Percentiles rank a stretch among this genome's conserved stretches.
Evolutionary conservation across 192 early-diverging fungal genomes (phyloP).

Genomic region (Umbelopsis sp.): DNA sequence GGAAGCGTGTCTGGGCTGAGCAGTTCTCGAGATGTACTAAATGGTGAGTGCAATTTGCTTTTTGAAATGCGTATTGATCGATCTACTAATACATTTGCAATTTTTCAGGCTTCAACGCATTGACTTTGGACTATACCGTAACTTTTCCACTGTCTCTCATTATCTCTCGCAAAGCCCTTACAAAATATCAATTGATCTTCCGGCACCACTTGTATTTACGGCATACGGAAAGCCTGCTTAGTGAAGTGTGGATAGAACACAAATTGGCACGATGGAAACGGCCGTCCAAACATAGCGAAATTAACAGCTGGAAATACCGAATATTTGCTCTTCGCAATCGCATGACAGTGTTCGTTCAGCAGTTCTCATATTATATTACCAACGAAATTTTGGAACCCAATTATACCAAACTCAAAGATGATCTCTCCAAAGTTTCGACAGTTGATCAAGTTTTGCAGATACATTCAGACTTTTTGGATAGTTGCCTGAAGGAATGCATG

Average conservation of each 20-base stretch:
- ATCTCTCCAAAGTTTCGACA: conserved; percentile 69
- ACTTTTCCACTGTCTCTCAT: conserved; percentile 91
- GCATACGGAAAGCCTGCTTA: conserved; percentile 84
- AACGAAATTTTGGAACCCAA: conserved; percentile 94
- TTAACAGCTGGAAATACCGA: conserved; percentile 60
- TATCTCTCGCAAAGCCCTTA: conserved; percentile 78
- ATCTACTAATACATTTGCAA: not conserved
- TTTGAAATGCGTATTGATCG: too few relatives aligned
- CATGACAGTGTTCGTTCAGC: conserved; percentile 92
- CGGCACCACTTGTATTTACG: conserved; percentile 88
- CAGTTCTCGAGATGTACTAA: not conserved
- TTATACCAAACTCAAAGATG: conserved; percentile 71
- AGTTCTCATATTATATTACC: conserved; percentile 87
- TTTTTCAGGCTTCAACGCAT: conserved; percentile 72
- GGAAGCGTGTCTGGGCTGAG: not conserved
- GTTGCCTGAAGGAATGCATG: conserved; percentile 90
- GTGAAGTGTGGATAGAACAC: conserved; percentile 76
- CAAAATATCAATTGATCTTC: conserved; percentile 91
- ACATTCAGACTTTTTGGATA: conserved; percentile 85
- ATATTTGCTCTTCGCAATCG: conserved; percentile 75
- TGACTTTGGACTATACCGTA: conserved; percentile 82
- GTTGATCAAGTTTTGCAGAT: conserved; percentile 84
- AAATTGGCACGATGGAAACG: conserved; percentile 52
- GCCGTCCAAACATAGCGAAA: conserved; percentile 44
- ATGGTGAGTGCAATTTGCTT: not conserved